A percentile compares a stretch with the other conserved stretches of the same genome.
These are phyloP conservation scores for Anisodus acutangulus DNA, from an alignment of 257 asterid species.

Conservation along the genomic window DNA sequence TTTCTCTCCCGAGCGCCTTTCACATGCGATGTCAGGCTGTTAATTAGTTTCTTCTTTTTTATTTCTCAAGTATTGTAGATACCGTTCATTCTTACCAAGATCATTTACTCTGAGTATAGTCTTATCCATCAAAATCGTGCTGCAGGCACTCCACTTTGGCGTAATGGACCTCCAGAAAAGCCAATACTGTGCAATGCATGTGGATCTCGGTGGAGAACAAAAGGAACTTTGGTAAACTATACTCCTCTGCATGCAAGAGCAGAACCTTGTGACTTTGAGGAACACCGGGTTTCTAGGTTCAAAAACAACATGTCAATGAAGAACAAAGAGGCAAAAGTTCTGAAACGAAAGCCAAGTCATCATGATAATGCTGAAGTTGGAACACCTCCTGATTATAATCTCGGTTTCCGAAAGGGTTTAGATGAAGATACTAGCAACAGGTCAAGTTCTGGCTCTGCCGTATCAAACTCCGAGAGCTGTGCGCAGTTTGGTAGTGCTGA, in stretches of 20 bases:
- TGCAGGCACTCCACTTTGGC: conserved; percentile 96
- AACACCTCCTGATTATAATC: conserved; percentile 57
- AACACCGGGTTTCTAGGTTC: conserved; percentile 57
- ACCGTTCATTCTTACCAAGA: neutral
- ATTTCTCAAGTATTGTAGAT: neutral
- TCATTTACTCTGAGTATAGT: neutral
- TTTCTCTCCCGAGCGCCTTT: neutral
- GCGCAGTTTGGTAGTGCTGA: conserved; percentile 82
- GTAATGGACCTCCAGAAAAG: conserved; percentile 99
- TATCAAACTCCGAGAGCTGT: conserved; percentile 89
- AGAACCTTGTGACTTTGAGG: conserved; percentile 73
- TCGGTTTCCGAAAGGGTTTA: conserved; percentile 54
- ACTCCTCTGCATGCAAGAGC: conserved; percentile 92
- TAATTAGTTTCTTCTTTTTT: neutral
- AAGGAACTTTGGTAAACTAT: conserved; percentile 87
- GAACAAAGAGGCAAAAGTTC: conserved; percentile 66
- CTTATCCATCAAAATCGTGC: neutral
- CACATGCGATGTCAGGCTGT: neutral
- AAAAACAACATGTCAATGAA: conserved; percentile 54
- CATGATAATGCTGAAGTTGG: conserved; percentile 53
- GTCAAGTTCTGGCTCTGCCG: conserved; percentile 97
- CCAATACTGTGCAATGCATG: conserved; percentile 98
- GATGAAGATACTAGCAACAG: conserved; percentile 93
- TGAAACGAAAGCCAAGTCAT: conserved; percentile 65
- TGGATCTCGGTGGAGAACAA: conserved; percentile 99